Base-by-base conservation (phyloP, 2,329 filamentous ascomycete genomes). In the Apiospora arundinis region DNA sequence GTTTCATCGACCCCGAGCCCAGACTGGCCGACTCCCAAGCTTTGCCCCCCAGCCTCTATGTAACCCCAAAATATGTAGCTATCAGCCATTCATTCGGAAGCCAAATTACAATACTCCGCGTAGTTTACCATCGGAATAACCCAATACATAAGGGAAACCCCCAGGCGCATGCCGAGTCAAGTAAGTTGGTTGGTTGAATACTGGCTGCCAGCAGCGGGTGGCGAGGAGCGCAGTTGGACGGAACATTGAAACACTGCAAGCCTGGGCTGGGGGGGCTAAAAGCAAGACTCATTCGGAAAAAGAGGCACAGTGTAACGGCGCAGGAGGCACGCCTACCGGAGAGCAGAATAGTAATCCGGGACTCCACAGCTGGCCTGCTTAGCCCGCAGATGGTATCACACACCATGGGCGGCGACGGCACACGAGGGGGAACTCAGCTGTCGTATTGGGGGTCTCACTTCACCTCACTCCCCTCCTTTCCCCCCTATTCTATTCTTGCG, bases 1-100 rank as follows among this genome's bases (percentile, higher is more conserved):
- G 56, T 63, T 63, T 63, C 56, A 63, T 63, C 56, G 56, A 21
- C 52, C 56, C 56, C 32, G 32, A 63, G 56, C 21, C 56, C 56
- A 63, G 56, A 40, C n/a, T n/a, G n/a, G n/a, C n/a, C n/a, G n/a
- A n/a, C 56, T 63, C 56, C 21, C 42, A 16, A 3, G 16, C 42
- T 45, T 45, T 8, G 9, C 12, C 16, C 18, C 23, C 18, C 28
- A 32, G 52, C 52, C 28, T 32, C 52, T 56, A 14, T 46, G 16
- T 37, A 8, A 11, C 56, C 56, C 56, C 56, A n/a, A 60, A 16
- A 16, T 25, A 56, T 5, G 21, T 49, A 8, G 6, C n/a, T 16
- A 21, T 37, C 52, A 60, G 23, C 52, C 25, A 63, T 63, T 63
- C 25, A 63, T 63, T 63, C 28, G 56, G 56, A 32, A 56, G 4